A percentile compares a stretch with the other conserved stretches of the same genome.
Conservation (phyloP, 164 flowering plant species). For the Amborella trichopoda region DNA sequence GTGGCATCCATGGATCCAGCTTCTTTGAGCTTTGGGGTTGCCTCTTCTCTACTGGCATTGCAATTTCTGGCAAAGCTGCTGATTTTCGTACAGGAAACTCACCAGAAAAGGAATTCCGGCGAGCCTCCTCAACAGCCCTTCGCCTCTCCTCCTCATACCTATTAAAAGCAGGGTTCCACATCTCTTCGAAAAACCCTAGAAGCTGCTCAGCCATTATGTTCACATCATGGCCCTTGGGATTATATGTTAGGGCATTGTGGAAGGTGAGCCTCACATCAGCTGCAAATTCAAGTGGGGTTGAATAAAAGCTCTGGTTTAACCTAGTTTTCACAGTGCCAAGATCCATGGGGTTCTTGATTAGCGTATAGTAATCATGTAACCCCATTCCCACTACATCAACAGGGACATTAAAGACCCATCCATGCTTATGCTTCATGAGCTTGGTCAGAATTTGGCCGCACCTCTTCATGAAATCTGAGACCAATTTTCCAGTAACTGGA, state of each 20-base stretch:
- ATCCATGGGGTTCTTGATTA: slow-evolving; percentile 81
- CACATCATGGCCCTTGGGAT: slow-evolving; percentile 71
- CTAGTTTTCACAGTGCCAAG: slow-evolving; percentile 68
- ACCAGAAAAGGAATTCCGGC: slow-evolving; percentile 3
- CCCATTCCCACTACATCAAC: slow-evolving; percentile 59
- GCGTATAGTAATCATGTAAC: slow-evolving; percentile 63
- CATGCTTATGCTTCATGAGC: slow-evolving; percentile 57
- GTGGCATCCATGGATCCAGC: too few relatives aligned
- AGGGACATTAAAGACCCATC: slow-evolving; percentile 50
- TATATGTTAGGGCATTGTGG: slow-evolving; percentile 63
- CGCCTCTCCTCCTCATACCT: slow-evolving; percentile 9
- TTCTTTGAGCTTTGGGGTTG: too few relatives aligned
- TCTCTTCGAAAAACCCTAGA: slow-evolving; percentile 15
- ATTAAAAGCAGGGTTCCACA: slow-evolving; percentile 15
- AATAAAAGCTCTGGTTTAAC: slow-evolving; percentile 29
- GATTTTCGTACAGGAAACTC: too few relatives aligned
- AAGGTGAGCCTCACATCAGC: slow-evolving; percentile 70
- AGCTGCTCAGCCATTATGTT: slow-evolving; percentile 36
- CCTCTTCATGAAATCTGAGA: slow-evolving; percentile 22
- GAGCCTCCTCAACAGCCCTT: slow-evolving; percentile 11
- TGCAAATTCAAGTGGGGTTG: slow-evolving; percentile 49
- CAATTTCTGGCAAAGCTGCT: too few relatives aligned
- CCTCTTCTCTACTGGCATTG: neutral
- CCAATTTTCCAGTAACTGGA: neutral
- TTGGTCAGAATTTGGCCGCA: slow-evolving; percentile 48